A percentile compares a stretch with the other conserved stretches of the same genome.
Conservation (phyloP, 1,284 basidiomycete species). For the Vanrija humicola region DNA sequence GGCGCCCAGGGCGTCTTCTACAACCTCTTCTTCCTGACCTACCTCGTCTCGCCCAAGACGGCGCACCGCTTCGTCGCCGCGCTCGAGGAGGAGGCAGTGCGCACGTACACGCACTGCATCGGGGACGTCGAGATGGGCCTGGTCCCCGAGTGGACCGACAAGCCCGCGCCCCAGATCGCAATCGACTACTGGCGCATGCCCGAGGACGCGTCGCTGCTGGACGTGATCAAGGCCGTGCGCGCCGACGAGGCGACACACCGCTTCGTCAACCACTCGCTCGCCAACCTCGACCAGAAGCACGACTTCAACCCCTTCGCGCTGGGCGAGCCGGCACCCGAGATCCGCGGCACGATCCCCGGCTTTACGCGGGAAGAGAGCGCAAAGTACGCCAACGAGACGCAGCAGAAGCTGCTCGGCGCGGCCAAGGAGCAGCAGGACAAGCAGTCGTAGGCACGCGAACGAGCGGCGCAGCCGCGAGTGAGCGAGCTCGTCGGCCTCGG, state of each 20-base stretch:
- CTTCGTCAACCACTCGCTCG: conserved; percentile 88
- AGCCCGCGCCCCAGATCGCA: conserved; percentile 79
- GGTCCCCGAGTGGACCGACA: conserved; percentile 73
- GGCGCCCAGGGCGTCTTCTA: conserved; percentile 84
- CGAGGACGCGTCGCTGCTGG: conserved; percentile 69
- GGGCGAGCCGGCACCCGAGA: conserved; percentile 77
- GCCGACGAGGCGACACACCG: conserved; percentile 91
- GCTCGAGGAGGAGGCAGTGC: conserved; percentile 90
- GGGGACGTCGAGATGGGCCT: conserved; percentile 77
- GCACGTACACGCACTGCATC: conserved; percentile 82
- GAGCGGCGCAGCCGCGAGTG: no score
- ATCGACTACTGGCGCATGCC: conserved; percentile 86
- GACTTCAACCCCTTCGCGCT: conserved; percentile 91
- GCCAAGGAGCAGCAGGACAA: background rate
- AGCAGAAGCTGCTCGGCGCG: conserved; percentile 34
- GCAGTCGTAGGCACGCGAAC: background rate
- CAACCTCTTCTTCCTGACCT: conserved; percentile 83
- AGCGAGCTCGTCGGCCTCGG: no score
- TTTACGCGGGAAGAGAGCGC: conserved; percentile 73
- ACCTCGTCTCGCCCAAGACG: conserved; percentile 72
- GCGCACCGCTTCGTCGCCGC: conserved; percentile 95
- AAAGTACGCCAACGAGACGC: conserved; percentile 44
- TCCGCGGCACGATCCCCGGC: conserved; percentile 68
- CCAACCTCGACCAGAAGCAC: conserved; percentile 67
- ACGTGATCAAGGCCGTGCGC: conserved; percentile 83